A percentile compares a stretch with the other conserved stretches of the same genome.
These are phyloP conservation scores for Fraxinus anomala DNA, from an alignment of 257 asterid genomes.

Conservation along the genomic window DNA sequence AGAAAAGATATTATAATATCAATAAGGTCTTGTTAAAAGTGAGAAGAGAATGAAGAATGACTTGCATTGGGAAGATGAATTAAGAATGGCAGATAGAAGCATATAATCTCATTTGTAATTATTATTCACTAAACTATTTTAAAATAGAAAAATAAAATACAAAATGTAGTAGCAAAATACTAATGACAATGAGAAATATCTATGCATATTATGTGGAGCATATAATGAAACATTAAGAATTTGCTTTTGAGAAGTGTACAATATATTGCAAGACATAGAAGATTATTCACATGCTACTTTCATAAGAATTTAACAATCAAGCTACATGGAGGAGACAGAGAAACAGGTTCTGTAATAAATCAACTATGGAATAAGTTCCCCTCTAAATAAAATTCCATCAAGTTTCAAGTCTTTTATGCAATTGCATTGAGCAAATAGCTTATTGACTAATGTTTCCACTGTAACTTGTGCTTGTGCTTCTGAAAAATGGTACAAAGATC, in stretches of 20 bases:
- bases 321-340: conserved; percentile 2
- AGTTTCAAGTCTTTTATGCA: conserved; percentile 13
- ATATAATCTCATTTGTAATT: conserved; percentile 18
- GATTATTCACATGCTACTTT: background rate
- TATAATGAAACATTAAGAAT: background rate
- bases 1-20: conserved; percentile 24
- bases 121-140: conserved; percentile 1
- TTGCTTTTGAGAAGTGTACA: background rate
- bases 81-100: background rate
- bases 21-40: conserved; percentile 16
- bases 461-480: conserved; percentile 9
- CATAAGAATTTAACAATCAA: conserved; percentile 2
- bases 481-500: background rate
- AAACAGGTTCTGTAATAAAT: background rate
- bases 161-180: background rate
- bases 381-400: conserved; percentile 5
- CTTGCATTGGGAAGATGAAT: conserved; percentile 1
- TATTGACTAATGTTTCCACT: background rate
- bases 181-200: conserved; percentile 6
- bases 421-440: conserved; percentile 1
- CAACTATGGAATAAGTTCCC: background rate
- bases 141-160: background rate
- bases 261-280: background rate
- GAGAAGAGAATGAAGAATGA: conserved; percentile 5
- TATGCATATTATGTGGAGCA: conserved; percentile 2